phyloP scores from a whole-genome alignment of 257 asterid genomes.

The Solanum lycopersicoides region DNA sequence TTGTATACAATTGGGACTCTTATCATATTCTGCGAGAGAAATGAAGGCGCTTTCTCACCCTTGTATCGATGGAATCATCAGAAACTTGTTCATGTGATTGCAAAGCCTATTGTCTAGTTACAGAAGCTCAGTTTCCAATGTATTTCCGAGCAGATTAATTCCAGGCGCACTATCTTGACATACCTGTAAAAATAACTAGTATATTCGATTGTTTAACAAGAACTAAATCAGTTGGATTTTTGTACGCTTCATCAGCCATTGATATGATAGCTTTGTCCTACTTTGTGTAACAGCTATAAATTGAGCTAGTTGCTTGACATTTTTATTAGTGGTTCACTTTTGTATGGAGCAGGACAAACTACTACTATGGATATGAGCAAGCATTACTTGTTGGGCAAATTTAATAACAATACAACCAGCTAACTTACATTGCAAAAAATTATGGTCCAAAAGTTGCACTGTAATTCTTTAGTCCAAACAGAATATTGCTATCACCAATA shows the following conservation, averaged over 20 bases:
- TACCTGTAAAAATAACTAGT: not conserved
- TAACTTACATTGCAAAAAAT: not conserved
- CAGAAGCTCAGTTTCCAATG: not conserved
- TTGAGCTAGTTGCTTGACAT: not conserved
- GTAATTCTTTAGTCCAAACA: not conserved
- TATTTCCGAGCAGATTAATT: not conserved
- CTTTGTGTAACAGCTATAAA: not conserved
- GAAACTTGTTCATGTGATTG: not conserved
- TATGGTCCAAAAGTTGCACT: not conserved
- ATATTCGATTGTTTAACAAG: not conserved
- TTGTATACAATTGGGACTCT: not conserved
- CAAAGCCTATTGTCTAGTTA: not conserved
- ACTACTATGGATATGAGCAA: not conserved
- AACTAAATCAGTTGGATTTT: not conserved
- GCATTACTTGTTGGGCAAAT: not conserved
- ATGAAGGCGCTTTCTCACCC: not conserved
- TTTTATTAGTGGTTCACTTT: not conserved
- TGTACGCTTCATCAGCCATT: not conserved
- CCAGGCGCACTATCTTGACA: not conserved
- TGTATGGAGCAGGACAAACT: not conserved
- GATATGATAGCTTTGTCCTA: not conserved
- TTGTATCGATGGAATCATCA: not conserved
- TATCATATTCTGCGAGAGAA: not conserved
- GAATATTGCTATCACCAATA: not conserved
- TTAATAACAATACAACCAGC: not conserved